These are phyloP conservation scores for Zarea fungicola DNA, from an alignment of 2,329 filamentous ascomycete species.

Conservation along the genomic window DNA sequence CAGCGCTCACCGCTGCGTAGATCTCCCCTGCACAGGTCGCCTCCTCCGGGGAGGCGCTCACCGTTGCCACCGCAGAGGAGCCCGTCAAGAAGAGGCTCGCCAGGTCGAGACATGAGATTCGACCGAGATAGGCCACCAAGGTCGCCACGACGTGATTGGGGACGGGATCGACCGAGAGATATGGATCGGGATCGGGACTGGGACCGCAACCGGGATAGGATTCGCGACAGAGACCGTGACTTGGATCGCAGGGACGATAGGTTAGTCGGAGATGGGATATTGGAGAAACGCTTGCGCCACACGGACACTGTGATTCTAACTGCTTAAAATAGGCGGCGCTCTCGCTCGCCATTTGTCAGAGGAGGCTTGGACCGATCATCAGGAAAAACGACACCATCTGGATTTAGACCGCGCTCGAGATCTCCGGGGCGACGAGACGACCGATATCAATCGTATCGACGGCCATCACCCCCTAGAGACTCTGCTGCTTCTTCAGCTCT, in stretches of 20 bases:
- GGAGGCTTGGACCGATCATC: conserved; percentile 27
- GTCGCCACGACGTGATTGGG: conserved; percentile 33
- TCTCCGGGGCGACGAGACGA: conserved; percentile 45
- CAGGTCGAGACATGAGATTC: conserved; percentile 34
- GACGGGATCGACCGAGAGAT: conserved; percentile 21
- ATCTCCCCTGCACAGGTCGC: conserved; percentile 15
- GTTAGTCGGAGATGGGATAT: no score
- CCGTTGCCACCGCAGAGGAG: conserved; percentile 17
- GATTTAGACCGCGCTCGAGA: conserved; percentile 49
- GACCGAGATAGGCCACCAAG: conserved; percentile 30
- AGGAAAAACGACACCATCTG: conserved; percentile 34
- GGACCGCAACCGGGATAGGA: conserved; percentile 24
- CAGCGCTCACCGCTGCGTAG: conserved; percentile 25
- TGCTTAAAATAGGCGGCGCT: conserved; percentile 42
- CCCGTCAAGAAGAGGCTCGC: conserved; percentile 32
- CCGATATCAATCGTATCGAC: conserved; percentile 39
- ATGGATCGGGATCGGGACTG: conserved; percentile 27
- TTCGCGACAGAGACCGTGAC: conserved; percentile 26
- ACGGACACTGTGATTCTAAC: no score
- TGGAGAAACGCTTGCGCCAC: no score
- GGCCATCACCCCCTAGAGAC: conserved; percentile 44
- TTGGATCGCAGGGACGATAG: conserved; percentile 39
- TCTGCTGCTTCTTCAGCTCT: conserved; percentile 46
- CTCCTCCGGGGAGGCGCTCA: conserved; percentile 14
- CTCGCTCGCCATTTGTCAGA: conserved; percentile 44